Conservation (phyloP, 225 moss, liverwort and hornwort genomes). For the Rhytidiadelphus loreus region DNA sequence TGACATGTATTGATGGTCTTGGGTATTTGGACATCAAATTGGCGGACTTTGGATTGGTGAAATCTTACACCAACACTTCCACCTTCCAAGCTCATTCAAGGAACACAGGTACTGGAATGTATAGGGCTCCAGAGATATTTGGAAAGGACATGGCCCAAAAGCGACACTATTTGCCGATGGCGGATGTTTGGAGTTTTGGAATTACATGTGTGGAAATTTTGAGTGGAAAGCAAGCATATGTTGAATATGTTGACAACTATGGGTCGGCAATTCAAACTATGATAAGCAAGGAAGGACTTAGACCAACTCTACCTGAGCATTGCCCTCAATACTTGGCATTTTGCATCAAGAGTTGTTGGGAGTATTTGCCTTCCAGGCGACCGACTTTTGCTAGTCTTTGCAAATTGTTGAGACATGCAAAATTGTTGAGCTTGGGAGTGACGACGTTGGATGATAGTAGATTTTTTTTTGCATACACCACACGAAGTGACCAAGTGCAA, state of each 20-base stretch:
- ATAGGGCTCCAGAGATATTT: not conserved
- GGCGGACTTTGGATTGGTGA: not conserved
- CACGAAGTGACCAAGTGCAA: not conserved
- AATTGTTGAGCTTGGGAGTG: not conserved
- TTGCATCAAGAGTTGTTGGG: not conserved
- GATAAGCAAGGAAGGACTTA: not conserved
- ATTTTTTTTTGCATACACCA: not conserved
- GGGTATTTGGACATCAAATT: not conserved
- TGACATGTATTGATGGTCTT: not conserved
- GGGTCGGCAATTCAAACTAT: fast-evolving
- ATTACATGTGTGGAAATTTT: not conserved
- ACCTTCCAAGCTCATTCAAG: not conserved
- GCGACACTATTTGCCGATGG: not conserved
- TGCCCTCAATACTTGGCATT: not conserved
- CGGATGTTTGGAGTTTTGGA: not conserved
- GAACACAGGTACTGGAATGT: not conserved
- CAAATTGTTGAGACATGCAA: not conserved
- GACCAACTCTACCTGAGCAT: not conserved
- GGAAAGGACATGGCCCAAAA: not conserved
- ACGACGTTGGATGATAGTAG: not conserved
- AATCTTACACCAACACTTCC: not conserved
- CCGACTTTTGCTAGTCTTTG: not conserved
- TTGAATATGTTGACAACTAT: not conserved
- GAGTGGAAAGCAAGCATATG: not conserved
- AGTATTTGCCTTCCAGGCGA: not conserved